Conservation (phyloP, 2,329 filamentous ascomycete species). For the Tolypocladium pustulatum region DNA sequence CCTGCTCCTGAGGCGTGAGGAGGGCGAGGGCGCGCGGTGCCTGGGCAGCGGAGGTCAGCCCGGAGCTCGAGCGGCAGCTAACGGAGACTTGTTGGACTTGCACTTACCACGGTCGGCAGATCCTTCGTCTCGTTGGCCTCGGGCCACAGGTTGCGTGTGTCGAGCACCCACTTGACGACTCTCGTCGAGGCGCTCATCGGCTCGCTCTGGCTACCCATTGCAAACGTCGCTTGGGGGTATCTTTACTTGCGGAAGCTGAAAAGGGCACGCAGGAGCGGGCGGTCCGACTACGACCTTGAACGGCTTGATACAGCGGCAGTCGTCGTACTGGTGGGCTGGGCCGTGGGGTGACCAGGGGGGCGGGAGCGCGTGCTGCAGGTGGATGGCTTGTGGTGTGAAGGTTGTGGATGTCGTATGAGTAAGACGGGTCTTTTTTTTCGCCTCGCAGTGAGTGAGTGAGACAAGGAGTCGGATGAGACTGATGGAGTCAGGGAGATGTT, state of each 20-base stretch:
- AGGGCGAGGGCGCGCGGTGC: slow-evolving; percentile 43
- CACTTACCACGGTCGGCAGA: slow-evolving; percentile 33
- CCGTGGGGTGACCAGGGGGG: neutral
- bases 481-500: neutral
- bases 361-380: neutral
- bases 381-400: neutral
- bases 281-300: too few relatives aligned
- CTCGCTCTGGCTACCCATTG: neutral
- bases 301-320: neutral
- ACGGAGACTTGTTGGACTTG: neutral
- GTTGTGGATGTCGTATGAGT: neutral
- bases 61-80: neutral
- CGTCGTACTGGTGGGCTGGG: neutral
- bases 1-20: slow-evolving; percentile 43
- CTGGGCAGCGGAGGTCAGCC: slow-evolving; percentile 19
- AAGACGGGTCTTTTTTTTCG: neutral
- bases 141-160: slow-evolving; percentile 50
- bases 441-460: neutral
- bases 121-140: slow-evolving; percentile 36
- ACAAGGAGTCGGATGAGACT: neutral
- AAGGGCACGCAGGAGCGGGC: too few relatives aligned
- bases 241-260: too few relatives aligned
- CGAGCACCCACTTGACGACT: slow-evolving; percentile 51
- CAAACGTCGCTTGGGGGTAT: neutral
- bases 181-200: slow-evolving; percentile 12